phyloP scores from a whole-genome alignment of 169 alveolate species.

The Plasmodium yoelii region DNA sequence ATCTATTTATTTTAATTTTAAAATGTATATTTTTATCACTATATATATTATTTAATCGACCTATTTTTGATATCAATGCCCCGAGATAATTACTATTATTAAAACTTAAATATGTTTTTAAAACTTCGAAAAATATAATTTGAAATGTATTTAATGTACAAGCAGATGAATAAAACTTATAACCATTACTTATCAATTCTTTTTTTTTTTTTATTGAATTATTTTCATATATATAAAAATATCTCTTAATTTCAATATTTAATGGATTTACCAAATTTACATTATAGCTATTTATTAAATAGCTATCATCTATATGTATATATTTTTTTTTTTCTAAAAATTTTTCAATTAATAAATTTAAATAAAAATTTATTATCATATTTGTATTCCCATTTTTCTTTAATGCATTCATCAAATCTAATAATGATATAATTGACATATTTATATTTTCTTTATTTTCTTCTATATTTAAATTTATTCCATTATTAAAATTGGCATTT shows the following conservation, averaged over 20 bases:
- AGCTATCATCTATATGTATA: constrained; percentile 51
- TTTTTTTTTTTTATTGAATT: constrained; percentile 12
- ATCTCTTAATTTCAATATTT: constrained; percentile 2
- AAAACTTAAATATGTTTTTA: constrained; percentile 40
- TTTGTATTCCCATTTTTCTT: constrained; percentile 41
- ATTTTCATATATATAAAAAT: constrained; percentile 14
- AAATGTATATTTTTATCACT: constrained; percentile 35
- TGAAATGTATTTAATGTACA: constrained; percentile 24
- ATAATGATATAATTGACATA: constrained; percentile 19
- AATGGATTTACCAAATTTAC: constrained; percentile 55
- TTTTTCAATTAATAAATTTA: constrained; percentile 50
- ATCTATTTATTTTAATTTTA: constrained; percentile 27
- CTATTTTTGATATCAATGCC: constrained; percentile 59
- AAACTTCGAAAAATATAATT: constrained; percentile 16
- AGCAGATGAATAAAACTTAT: constrained; percentile 40
- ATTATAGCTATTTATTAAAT: constrained; percentile 40
- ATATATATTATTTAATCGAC: constrained; percentile 38
- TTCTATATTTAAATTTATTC: no score
- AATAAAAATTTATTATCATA: constrained; percentile 22
- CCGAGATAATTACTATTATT: constrained; percentile 22
- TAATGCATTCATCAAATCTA: constrained; percentile 8
- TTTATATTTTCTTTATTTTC: constrained; percentile 11
- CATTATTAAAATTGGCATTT: background rate
- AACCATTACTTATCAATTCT: constrained; percentile 54
- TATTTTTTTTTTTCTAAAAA: constrained; percentile 74